Evolutionary conservation across 768 basidiomycete genomes (phyloP).

Genomic region (Trametes cinnabarina): DNA sequence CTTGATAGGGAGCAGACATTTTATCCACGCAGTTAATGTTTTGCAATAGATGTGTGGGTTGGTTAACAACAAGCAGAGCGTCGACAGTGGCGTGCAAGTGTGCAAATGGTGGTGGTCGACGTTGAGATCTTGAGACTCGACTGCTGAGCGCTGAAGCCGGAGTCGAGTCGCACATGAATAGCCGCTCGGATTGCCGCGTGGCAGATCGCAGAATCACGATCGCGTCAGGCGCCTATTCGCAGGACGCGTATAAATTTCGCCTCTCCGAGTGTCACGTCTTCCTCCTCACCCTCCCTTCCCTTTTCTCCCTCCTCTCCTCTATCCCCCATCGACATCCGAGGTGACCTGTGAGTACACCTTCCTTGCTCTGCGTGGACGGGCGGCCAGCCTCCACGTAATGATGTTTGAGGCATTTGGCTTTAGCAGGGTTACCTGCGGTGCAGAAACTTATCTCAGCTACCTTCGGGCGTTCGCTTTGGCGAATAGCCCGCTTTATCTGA

Average conservation of each 20-base stretch:
- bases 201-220: conserved; percentile 3
- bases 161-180: neutral
- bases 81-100: neutral
- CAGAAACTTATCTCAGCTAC: conserved; percentile 91
- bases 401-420: conserved; percentile 97
- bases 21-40: neutral
- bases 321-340: neutral
- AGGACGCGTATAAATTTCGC: conserved; percentile 8
- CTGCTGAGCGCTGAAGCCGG: too few relatives aligned
- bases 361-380: neutral
- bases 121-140: too few relatives aligned
- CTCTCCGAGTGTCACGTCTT: neutral
- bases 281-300: conserved; percentile 13
- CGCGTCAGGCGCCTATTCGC: conserved; percentile 4
- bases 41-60: neutral
- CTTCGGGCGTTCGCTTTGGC: conserved; percentile 61
- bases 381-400: conserved; percentile 36
- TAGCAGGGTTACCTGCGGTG: conserved; percentile 73
- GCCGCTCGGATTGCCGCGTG: conserved; percentile 1
- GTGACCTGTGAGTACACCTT: conserved; percentile 27
- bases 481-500: conserved; percentile 49
- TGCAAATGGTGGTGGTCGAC: neutral
- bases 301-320: neutral
- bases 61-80: neutral
- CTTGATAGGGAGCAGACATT: conserved; percentile 21